Base-by-base conservation (phyloP, 495 filamentous ascomycete species). In the Stereocaulon alpinum region DNA sequence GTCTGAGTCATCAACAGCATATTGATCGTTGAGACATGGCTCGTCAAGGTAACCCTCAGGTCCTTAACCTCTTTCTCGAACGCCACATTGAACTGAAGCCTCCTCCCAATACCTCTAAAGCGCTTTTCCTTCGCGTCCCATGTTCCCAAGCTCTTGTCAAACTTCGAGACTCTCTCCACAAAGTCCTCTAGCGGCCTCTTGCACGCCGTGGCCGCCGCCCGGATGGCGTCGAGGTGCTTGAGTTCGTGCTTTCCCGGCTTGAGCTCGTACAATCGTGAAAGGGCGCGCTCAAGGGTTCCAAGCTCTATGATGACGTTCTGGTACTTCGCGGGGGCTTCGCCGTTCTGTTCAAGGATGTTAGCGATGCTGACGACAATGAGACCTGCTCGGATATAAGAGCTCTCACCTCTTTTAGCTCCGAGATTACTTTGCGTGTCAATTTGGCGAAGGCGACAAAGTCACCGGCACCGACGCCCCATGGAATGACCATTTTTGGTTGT, bases 201-300 rank as follows among this genome's bases (percentile, higher is more conserved):
- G 58, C 20, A 65, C 40, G 56, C 61, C 32, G 53, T 40, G 20
- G 57, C 20, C 29, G 49, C 40, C 37, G 59, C 52, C 40, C 37
- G 24, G 30, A 55, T 47, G 15, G 52, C 45, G 24, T 59, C 56
- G 3, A 59, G 56, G 51, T 51, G 56, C 15, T 22, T 43, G 20
- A 52, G 30, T 9, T 37, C 30, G 14, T 59, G 44, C 34, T 47
- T 37, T 7, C n/a, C 47, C 14, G 56, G 56, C 22, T 51, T 34
- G 24, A 59, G 27, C 27, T 34, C 37, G 22, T 59, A 49, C n/a
- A 59, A 5, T 34, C 32, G 24, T 6, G 56, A 50, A 5, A 59
- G 40, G 15, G 45, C 56, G 1, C 45, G 29, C 6, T 45, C 37
- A 20, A 59, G 32, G 0, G 30, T 11, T 34, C 11, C 7, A 3